Percentiles rank a stretch among this genome's conserved stretches.
Evolutionary conservation across 2,329 filamentous ascomycete genomes (phyloP).

Genomic region (Furcasterigmium sp.): DNA sequence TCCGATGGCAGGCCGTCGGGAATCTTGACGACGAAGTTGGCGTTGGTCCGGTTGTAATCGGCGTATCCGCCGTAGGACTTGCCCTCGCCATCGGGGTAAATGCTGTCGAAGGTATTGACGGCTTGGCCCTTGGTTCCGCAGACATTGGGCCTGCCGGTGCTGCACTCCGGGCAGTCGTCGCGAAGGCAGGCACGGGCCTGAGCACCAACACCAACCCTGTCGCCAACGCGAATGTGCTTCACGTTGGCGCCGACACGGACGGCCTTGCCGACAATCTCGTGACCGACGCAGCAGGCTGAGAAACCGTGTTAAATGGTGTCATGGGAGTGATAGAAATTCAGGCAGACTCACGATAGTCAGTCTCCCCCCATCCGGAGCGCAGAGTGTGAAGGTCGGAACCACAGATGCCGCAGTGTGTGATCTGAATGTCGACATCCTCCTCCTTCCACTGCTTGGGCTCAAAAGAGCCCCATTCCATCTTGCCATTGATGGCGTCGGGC

Average conservation of each 20-base stretch:
- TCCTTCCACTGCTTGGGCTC: constrained; percentile 63
- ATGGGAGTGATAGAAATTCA: too few relatives aligned
- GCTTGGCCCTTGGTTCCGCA: constrained; percentile 20
- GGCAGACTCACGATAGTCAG: constrained; percentile 17
- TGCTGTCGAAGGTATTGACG: constrained; percentile 49
- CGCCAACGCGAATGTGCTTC: constrained; percentile 49
- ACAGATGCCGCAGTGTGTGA: constrained; percentile 63
- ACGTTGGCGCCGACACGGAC: constrained; percentile 47
- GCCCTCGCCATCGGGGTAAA: constrained; percentile 52
- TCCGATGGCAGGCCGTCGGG: constrained; percentile 33
- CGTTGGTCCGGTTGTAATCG: constrained; percentile 25
- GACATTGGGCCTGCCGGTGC: constrained; percentile 33
- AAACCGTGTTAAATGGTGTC: not conserved
- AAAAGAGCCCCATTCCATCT: constrained; percentile 51
- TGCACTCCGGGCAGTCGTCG: constrained; percentile 36
- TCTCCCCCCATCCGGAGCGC: constrained; percentile 43
- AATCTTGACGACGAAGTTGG: constrained; percentile 44
- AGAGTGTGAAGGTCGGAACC: constrained; percentile 57
- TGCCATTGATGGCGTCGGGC: constrained; percentile 36
- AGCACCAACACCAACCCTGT: constrained; percentile 59
- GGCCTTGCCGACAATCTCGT: constrained; percentile 59
- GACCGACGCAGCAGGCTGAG: constrained; percentile 50
- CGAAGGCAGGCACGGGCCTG: constrained; percentile 50
- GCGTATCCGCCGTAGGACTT: constrained; percentile 53
- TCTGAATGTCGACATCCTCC: constrained; percentile 58